These are phyloP conservation scores for Coprinopsis cinerea DNA, from an alignment of 768 basidiomycete species.

Conservation along the genomic window DNA sequence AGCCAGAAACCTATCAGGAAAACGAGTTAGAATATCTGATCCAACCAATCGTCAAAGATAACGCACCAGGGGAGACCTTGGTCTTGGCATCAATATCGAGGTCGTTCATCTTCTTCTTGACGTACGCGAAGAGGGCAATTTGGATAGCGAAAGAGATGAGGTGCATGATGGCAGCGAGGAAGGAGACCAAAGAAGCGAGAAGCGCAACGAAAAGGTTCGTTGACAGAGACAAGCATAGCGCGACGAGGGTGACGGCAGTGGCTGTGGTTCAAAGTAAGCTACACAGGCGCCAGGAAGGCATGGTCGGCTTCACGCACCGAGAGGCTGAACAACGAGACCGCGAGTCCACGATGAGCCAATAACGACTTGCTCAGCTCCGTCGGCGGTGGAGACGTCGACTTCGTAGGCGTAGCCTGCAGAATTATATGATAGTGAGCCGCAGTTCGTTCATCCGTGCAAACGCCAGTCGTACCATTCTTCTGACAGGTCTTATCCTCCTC, in stretches of 20 bases:
- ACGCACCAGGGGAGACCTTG: slow-evolving; percentile 57
- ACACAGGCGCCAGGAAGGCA: slow-evolving; percentile 2
- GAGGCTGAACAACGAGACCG: slow-evolving; percentile 69
- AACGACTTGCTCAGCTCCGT: slow-evolving; percentile 28
- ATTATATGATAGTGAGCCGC: not conserved
- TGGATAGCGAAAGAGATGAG: slow-evolving; percentile 74
- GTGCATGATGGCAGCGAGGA: slow-evolving; percentile 63
- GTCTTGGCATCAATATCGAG: slow-evolving; percentile 44
- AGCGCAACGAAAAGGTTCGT: slow-evolving; percentile 52
- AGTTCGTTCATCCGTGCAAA: not conserved
- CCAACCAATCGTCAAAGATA: not conserved
- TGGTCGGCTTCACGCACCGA: slow-evolving; percentile 42
- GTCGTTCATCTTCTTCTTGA: slow-evolving; percentile 51
- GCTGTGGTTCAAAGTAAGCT: slow-evolving; percentile 23
- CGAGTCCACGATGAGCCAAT: slow-evolving; percentile 62
- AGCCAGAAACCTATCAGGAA: slow-evolving; percentile 60
- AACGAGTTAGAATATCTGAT: slow-evolving; percentile 1
- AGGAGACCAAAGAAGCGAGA: slow-evolving; percentile 58
- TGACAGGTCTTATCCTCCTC: slow-evolving; percentile 44
- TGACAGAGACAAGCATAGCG: slow-evolving; percentile 57
- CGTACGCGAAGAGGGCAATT: slow-evolving; percentile 62
- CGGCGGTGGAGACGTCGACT: slow-evolving; percentile 31
- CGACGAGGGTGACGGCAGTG: slow-evolving; percentile 54
- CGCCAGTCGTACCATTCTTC: slow-evolving; percentile 32
- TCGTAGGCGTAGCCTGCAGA: slow-evolving; percentile 51